Percentiles rank a stretch among this genome's conserved stretches.
Evolutionary conservation across 2,329 filamentous ascomycete species (phyloP).

Genomic region (Rhexocercosporidium sp.): DNA sequence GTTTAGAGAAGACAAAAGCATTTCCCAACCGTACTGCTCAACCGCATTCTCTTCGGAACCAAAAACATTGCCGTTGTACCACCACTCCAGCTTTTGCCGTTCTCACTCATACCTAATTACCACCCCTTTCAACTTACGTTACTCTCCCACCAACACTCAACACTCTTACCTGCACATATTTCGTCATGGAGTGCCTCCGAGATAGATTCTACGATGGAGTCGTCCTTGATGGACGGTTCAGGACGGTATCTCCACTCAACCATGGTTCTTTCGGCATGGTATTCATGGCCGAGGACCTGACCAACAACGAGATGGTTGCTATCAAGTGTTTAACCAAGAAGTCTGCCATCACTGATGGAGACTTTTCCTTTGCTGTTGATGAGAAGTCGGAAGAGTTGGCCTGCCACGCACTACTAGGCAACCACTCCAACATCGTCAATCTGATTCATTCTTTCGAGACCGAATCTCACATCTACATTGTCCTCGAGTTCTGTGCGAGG

Average conservation of each 20-base stretch:
- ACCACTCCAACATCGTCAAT: constrained; percentile 93
- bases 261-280: constrained; percentile 99
- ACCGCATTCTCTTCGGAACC: constrained; percentile 32
- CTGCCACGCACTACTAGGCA: constrained; percentile 78
- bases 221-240: constrained; percentile 86
- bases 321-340: constrained; percentile 96
- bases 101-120: constrained; percentile 34
- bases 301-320: constrained; percentile 80
- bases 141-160: constrained; percentile 18
- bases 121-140: constrained; percentile 11
- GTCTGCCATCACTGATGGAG: constrained; percentile 57
- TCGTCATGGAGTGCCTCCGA: constrained; percentile 81
- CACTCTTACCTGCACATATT: constrained; percentile 20
- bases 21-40: constrained; percentile 38
- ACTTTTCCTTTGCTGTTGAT: constrained; percentile 72
- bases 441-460: constrained; percentile 92
- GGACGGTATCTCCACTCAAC: constrained; percentile 92
- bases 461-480: constrained; percentile 85
- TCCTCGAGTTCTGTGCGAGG: constrained; percentile 93
- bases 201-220: constrained; percentile 80
- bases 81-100: constrained; percentile 33
- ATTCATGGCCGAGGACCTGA: constrained; percentile 83
- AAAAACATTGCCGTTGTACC: constrained; percentile 42
- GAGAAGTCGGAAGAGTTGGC: constrained; percentile 81
- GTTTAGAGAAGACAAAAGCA: constrained; percentile 46